Evolutionary conservation across 192 early-diverging fungal genomes (phyloP), one percentile per base, ranked within the genome.

Genomic region (Chytriomyces confervae): DNA sequence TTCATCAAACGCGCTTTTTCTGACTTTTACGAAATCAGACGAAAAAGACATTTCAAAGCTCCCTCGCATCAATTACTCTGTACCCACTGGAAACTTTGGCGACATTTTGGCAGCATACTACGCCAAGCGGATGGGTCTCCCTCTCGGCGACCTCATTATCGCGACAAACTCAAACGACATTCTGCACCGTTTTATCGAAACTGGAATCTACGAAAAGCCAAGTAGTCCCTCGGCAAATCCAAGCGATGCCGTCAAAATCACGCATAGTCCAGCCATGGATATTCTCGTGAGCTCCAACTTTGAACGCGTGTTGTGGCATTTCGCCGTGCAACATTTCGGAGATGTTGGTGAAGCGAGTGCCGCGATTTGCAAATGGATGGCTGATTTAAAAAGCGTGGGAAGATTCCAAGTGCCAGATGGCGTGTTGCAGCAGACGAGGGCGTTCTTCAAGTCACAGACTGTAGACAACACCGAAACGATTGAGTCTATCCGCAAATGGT

Each of bases 131-230:
- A 93, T 98, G 93, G 97, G 97, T 27, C 90, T 99, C 23, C 97
- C 97, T 7, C 89, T 94, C 72, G 83, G 84, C 43, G 88, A 89
- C 49, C 87, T 99, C 53, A 80, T 94, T 16, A 89, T 96, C 57
- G 96, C 97, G n/a, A 99, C 97, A 44, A 99, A 99, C 84, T 90
- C 90, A 63, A 99, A 99, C 82, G 97, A 99, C 83, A 99, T 99
- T 72, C 84, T 99, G 13, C 89, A 98, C 79, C 92, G 97, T 53
- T 99, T 99, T 92, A 90, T 97, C 80, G 72, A 90, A 73, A 88
- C 94, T 3, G 94, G 93, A 61, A 87, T 80, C 24, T 99, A 97
- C 81, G 91, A 92, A 80, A 96, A 95, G 85, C 87, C 89, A 62
- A 44, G 57, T 29, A 79, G 60, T 8, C 76, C 68, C 20, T 61